Conservation (phyloP, 352 stramenopile species). For the Albugo laibachii region DNA sequence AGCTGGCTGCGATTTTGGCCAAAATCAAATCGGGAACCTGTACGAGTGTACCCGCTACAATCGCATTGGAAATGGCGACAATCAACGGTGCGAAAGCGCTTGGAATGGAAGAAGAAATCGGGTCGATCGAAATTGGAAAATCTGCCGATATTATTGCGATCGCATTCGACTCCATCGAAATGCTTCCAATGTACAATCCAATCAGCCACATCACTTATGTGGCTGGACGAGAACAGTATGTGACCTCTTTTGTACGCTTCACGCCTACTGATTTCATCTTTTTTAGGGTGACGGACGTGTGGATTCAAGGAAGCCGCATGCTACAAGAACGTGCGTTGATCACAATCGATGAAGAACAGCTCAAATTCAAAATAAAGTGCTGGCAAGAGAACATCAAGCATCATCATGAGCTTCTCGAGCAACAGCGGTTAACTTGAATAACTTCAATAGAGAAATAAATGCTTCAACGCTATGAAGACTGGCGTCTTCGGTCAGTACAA, state of each 20-base stretch:
- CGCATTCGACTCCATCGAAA: constrained; percentile 58
- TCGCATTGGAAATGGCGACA: constrained; percentile 72
- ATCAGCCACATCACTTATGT: constrained; percentile 79
- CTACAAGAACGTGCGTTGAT: constrained; percentile 43
- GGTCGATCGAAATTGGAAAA: constrained; percentile 73
- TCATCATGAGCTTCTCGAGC: constrained; percentile 25
- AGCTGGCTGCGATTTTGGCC: constrained; percentile 65
- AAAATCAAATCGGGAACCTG: constrained; percentile 53
- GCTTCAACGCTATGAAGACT: constrained; percentile 25
- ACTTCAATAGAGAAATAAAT: constrained; percentile 22
- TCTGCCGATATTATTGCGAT: constrained; percentile 70
- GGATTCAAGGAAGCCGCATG: constrained; percentile 73
- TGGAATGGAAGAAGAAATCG: constrained; percentile 55
- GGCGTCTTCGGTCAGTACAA: constrained; percentile 46
- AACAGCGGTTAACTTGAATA: background rate
- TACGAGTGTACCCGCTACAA: constrained; percentile 29
- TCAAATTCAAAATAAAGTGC: constrained; percentile 37
- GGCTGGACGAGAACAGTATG: constrained; percentile 44
- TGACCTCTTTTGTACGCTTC: background rate
- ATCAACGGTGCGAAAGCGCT: constrained; percentile 78
- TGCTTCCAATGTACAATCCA: constrained; percentile 77
- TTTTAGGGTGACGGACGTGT: constrained; percentile 70
- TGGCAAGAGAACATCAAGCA: constrained; percentile 35
- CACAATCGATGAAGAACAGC: constrained; percentile 38
- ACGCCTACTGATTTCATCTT: constrained; percentile 3